These are phyloP conservation scores for Setaria viridis DNA, from an alignment of 202 grass and related monocot species.

Conservation along the genomic window DNA sequence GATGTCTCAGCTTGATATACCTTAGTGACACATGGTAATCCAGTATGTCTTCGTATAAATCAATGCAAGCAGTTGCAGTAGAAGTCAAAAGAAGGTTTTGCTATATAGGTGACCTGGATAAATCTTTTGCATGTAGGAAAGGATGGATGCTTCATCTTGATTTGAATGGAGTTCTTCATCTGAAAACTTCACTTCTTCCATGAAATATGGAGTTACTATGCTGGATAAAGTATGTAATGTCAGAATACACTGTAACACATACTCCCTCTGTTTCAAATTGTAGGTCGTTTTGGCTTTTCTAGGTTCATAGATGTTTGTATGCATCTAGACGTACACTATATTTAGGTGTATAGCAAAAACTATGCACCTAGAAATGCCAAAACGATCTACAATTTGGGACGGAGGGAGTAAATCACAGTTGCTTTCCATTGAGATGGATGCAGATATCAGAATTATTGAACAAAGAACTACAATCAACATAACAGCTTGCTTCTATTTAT, in stretches of 20 bases:
- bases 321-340: too few species aligned
- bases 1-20: constrained; percentile 1
- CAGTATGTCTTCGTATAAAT: background rate
- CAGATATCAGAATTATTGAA: constrained; percentile 17
- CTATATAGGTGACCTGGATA: constrained; percentile 71
- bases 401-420: constrained; percentile 2
- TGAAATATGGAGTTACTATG: constrained; percentile 90
- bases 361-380: too few species aligned
- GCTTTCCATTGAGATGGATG: constrained; percentile 22
- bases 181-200: constrained; percentile 94
- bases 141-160: constrained; percentile 85
- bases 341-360: too few species aligned
- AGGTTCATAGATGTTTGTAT: too few species aligned
- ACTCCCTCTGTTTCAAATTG: too few species aligned
- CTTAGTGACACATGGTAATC: constrained; percentile 38
- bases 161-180: constrained; percentile 80
- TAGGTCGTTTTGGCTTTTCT: too few species aligned
- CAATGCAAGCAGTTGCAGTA: background rate
- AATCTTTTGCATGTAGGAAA: constrained; percentile 95
- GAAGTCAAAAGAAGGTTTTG: constrained; percentile 29
- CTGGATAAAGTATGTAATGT: constrained; percentile 48
- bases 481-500: constrained; percentile 5
- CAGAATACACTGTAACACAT: constrained; percentile 21
- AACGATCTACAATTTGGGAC: too few species aligned
- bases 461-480: constrained; percentile 21